phyloP scores from a whole-genome alignment of 78 protist genomes.

The Dictyostelium firmibasis region DNA sequence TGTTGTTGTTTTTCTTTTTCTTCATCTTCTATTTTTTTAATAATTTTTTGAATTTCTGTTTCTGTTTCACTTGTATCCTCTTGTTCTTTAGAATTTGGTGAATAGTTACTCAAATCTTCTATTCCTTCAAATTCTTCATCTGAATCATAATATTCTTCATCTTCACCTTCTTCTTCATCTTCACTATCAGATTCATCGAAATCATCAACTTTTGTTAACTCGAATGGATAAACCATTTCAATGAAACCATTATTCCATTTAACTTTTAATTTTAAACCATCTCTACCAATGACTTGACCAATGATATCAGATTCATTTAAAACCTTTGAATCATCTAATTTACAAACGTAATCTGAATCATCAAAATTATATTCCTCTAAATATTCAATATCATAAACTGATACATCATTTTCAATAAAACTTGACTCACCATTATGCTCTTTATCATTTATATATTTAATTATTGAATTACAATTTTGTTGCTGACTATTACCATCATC shows the following conservation, averaged over 20 bases:
- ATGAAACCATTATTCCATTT: conserved; percentile 39
- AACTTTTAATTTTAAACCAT: not conserved
- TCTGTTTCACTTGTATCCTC: not conserved
- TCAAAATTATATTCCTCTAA: conserved; percentile 48
- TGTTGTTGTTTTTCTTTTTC: not conserved
- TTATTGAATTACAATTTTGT: not conserved
- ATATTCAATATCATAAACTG: conserved; percentile 53
- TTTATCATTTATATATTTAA: not conserved
- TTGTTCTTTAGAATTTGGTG: not conserved
- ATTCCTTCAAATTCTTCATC: not conserved
- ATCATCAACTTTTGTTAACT: conserved; percentile 11
- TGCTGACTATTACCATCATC: not conserved
- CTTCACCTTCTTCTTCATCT: not conserved
- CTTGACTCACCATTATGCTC: not conserved
- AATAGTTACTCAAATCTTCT: not conserved
- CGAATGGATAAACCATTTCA: conserved; percentile 20
- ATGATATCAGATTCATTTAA: conserved; percentile 2
- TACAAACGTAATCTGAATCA: conserved; percentile 64
- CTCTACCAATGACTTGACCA: conserved; percentile 72
- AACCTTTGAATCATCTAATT: not conserved
- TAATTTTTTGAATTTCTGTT: not conserved
- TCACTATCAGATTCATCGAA: conserved; percentile 13
- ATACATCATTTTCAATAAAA: conserved; percentile 17
- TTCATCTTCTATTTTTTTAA: not conserved
- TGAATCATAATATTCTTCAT: not conserved